A percentile compares a stretch with the other conserved stretches of the same genome.
phyloP scores from a whole-genome alignment of 495 filamentous ascomycete species.

The Penicillium subrubescens region DNA sequence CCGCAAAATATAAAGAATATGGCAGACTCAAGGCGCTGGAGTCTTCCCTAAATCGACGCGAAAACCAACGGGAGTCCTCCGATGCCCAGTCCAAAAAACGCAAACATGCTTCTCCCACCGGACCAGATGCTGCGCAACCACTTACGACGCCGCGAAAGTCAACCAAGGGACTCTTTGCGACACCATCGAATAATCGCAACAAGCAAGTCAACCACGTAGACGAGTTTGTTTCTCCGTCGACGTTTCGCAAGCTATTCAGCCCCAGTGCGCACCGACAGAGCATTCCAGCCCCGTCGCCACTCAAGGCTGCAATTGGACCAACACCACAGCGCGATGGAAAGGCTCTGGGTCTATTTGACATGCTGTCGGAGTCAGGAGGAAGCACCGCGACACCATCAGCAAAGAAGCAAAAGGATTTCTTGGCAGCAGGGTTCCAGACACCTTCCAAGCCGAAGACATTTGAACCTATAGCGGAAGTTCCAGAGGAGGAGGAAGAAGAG shows the following conservation, averaged over 20 bases:
- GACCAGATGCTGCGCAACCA: slow-evolving; percentile 21
- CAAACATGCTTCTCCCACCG: slow-evolving; percentile 39
- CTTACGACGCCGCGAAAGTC: slow-evolving; percentile 37
- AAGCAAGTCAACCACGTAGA: slow-evolving; percentile 48
- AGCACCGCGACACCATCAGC: slow-evolving; percentile 46
- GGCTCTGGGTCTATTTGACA: slow-evolving; percentile 88
- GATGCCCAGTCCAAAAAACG: slow-evolving; percentile 42
- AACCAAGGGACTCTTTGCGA: slow-evolving; percentile 38
- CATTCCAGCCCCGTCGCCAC: slow-evolving; percentile 32
- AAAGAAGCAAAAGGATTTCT: slow-evolving; percentile 31
- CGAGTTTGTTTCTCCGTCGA: slow-evolving; percentile 61
- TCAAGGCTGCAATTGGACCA: slow-evolving; percentile 65
- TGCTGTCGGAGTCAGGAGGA: slow-evolving; percentile 63
- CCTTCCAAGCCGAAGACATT: slow-evolving; percentile 40
- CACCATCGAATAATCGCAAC: slow-evolving; percentile 49
- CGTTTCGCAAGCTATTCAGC: slow-evolving; percentile 61
- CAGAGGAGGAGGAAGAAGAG: slow-evolving; percentile 37
- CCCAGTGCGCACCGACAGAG: slow-evolving; percentile 53
- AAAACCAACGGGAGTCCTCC: slow-evolving; percentile 27
- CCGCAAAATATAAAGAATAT: slow-evolving; percentile 91
- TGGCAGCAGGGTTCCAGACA: slow-evolving; percentile 41
- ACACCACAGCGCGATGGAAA: slow-evolving; percentile 90
- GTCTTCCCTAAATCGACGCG: slow-evolving; percentile 30
- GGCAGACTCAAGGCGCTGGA: slow-evolving; percentile 66
- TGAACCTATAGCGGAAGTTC: slow-evolving; percentile 35